Percentiles rank a stretch among this genome's conserved stretches.
These are phyloP conservation scores for Aquanectria penicillioides DNA, from an alignment of 2,329 filamentous ascomycete genomes.

Conservation along the genomic window DNA sequence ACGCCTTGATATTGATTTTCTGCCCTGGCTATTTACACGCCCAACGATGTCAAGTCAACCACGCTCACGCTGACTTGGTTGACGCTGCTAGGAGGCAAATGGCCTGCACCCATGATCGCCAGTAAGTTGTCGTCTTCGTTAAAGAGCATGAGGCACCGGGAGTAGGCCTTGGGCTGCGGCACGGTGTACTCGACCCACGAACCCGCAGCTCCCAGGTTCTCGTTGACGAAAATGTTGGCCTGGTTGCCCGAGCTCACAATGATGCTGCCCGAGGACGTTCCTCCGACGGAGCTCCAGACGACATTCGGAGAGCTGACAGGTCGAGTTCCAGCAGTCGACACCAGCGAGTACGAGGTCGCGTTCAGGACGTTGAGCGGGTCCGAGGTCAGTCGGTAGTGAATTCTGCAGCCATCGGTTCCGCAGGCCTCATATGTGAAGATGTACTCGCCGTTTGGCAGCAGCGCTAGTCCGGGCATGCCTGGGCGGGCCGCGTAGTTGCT, in stretches of 20 bases:
- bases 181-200: conserved; percentile 50
- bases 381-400: conserved; percentile 55
- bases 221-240: conserved; percentile 54
- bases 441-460: conserved; percentile 62
- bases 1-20: too few relatives aligned
- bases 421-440: conserved; percentile 74
- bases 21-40: not conserved
- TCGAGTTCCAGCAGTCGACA: conserved; percentile 45
- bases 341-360: conserved; percentile 44
- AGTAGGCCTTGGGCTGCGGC: conserved; percentile 50
- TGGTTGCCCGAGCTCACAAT: conserved; percentile 52
- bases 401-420: conserved; percentile 51
- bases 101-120: conserved; percentile 56
- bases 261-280: conserved; percentile 56
- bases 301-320: conserved; percentile 56
- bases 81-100: conserved; percentile 56
- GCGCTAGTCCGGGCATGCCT: conserved; percentile 72
- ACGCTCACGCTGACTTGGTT: conserved; percentile 55
- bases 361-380: conserved; percentile 49
- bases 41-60: conserved; percentile 23
- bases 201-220: conserved; percentile 47
- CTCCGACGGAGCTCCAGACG: conserved; percentile 55
- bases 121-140: conserved; percentile 46
- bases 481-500: conserved; percentile 69
- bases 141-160: conserved; percentile 48